Conservation (phyloP, 805 yeast genomes). For the Ogataea ganodermae region DNA sequence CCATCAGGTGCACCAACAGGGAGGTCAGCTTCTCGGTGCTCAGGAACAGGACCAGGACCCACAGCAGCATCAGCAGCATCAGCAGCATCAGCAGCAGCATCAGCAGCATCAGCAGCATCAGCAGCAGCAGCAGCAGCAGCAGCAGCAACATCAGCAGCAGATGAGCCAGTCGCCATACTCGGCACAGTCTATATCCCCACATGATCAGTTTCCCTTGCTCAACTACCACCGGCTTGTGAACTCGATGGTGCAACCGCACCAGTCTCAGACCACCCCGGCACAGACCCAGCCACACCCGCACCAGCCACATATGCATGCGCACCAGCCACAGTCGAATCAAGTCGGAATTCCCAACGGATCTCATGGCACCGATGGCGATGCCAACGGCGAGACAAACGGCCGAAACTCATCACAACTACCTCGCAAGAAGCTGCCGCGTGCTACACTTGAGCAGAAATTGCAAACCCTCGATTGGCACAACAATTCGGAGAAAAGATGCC, state of each 20-base stretch:
- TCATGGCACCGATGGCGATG: not conserved
- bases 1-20: not conserved
- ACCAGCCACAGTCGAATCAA: slow-evolving; percentile 2
- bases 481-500: slow-evolving; percentile 33
- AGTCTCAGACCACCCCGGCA: not conserved
- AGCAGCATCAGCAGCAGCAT: slow-evolving; percentile 3
- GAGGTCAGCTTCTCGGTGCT: not conserved
- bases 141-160: slow-evolving; percentile 4
- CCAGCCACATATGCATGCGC: slow-evolving; percentile 3
- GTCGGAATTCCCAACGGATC: not conserved
- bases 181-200: not conserved
- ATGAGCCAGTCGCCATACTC: not conserved
- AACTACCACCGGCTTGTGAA: slow-evolving; percentile 8
- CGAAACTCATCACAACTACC: not conserved
- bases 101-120: slow-evolving; percentile 1
- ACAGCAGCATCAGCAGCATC: slow-evolving; percentile 8
- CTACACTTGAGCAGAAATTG: slow-evolving; percentile 41
- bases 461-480: slow-evolving; percentile 40
- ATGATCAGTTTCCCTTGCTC: slow-evolving; percentile 6
- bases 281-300: slow-evolving; percentile 5
- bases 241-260: slow-evolving; percentile 5
- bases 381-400: not conserved
- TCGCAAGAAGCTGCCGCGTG: slow-evolving; percentile 31
- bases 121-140: slow-evolving; percentile 10
- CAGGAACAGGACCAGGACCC: not conserved